Percentiles rank a stretch among this genome's conserved stretches.
These are phyloP conservation scores for Xylaria sp. DNA, from an alignment of 495 filamentous ascomycete species.

Conservation along the genomic window DNA sequence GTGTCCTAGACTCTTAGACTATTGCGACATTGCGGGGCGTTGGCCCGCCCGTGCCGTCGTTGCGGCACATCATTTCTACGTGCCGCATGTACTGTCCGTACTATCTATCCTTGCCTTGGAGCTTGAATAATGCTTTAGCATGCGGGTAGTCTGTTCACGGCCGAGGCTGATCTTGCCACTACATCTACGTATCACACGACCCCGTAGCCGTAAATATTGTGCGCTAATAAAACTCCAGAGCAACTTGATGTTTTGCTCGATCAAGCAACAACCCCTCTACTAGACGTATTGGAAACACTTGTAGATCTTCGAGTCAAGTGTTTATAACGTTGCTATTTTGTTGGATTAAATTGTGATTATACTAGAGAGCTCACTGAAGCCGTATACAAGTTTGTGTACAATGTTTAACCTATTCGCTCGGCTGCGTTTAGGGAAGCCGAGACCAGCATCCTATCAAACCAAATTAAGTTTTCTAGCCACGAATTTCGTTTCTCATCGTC, in stretches of 20 bases:
- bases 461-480: neutral
- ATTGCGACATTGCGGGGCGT: conserved; percentile 9
- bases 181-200: neutral
- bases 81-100: neutral
- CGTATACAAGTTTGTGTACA: conserved; percentile 1
- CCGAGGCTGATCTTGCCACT: neutral
- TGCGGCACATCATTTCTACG: neutral
- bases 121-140: neutral
- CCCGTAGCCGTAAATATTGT: neutral
- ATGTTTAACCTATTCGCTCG: neutral
- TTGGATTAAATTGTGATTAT: neutral
- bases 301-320: too few relatives aligned
- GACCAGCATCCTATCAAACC: neutral
- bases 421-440: neutral
- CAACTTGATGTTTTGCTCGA: neutral
- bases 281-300: neutral
- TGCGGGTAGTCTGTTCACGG: neutral
- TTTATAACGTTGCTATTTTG: neutral
- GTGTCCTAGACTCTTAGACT: neutral
- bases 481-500: neutral
- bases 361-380: neutral
- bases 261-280: neutral
- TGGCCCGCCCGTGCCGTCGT: neutral
- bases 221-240: neutral
- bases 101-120: neutral